Percentiles rank a stretch among this genome's conserved stretches.
Evolutionary conservation across 345 rosid species (phyloP).

Genomic region (Nephelium lappaceum): DNA sequence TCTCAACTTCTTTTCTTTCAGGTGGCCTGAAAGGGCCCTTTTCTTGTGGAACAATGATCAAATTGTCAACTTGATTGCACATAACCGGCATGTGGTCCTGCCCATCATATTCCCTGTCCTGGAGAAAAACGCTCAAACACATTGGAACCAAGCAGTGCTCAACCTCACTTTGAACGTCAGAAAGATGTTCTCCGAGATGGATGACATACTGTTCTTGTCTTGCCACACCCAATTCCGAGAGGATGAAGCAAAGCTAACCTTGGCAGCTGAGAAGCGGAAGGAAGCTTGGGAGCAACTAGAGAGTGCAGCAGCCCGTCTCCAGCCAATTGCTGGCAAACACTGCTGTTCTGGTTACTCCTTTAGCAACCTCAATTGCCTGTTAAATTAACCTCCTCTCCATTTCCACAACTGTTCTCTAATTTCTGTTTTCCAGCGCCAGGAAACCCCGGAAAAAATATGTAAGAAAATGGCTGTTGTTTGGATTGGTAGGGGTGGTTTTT

Average conservation of each 20-base stretch:
- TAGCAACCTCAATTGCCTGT: conserved; percentile 53
- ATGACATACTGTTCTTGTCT: conserved; percentile 59
- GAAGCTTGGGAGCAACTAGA: conserved; percentile 69
- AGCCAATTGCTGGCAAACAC: conserved; percentile 68
- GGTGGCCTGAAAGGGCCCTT: conserved; percentile 94
- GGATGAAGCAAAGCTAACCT: conserved; percentile 54
- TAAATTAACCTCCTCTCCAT: conserved; percentile 14
- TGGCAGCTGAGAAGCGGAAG: conserved; percentile 55
- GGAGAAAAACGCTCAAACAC: conserved; percentile 68
- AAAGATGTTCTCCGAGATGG: conserved; percentile 85
- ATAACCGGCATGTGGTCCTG: conserved; percentile 63
- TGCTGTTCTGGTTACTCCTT: conserved; percentile 64
- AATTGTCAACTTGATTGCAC: conserved; percentile 68
- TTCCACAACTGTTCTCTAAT: background rate
- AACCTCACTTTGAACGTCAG: conserved; percentile 66
- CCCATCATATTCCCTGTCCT: conserved; percentile 70
- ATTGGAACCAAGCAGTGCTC: conserved; percentile 87
- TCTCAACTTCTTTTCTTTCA: conserved; percentile 32
- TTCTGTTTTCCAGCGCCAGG: background rate
- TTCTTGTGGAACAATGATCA: conserved; percentile 96
- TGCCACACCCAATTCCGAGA: conserved; percentile 62
- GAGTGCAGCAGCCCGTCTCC: conserved; percentile 70
- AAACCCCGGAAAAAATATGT: background rate
- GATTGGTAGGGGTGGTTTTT: conserved; percentile 19
- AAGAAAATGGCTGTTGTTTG: conserved; percentile 17